These are phyloP conservation scores for Kwoniella sp. DNA, from an alignment of 768 basidiomycete genomes.

Conservation along the genomic window DNA sequence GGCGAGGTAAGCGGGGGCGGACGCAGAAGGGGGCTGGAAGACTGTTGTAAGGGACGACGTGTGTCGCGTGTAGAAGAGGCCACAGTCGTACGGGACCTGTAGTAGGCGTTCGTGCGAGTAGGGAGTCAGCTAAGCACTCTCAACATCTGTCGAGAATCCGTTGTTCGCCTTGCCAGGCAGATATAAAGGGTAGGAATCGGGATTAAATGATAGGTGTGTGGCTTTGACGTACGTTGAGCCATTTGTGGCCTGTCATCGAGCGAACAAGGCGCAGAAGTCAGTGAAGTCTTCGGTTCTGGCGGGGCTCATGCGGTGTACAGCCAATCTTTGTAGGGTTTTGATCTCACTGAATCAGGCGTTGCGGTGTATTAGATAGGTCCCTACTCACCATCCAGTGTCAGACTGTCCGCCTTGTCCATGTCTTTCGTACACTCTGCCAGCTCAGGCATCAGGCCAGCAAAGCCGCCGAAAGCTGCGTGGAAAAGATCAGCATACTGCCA, in stretches of 20 bases:
- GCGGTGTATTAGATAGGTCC: not conserved
- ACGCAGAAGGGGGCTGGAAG: slow-evolving; percentile 55
- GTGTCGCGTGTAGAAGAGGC: slow-evolving; percentile 57
- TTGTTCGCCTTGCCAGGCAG: no score
- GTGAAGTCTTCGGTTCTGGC: no score
- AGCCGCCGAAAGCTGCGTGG: slow-evolving; percentile 60
- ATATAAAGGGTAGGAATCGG: no score
- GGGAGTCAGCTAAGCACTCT: no score
- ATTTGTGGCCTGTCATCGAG: slow-evolving; percentile 53
- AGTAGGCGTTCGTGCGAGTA: not conserved
- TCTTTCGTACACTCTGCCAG: slow-evolving; percentile 47
- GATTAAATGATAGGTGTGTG: not conserved
- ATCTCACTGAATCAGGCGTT: no score
- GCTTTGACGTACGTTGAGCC: slow-evolving; percentile 56
- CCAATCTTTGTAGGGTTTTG: no score
- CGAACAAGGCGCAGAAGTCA: no score
- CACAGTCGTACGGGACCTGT: slow-evolving; percentile 57
- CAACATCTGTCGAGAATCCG: no score
- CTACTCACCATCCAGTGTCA: slow-evolving; percentile 58
- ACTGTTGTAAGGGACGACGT: slow-evolving; percentile 44
- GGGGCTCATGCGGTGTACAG: no score
- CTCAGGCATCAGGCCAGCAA: slow-evolving; percentile 57
- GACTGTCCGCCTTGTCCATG: slow-evolving; percentile 57
- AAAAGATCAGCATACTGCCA: no score
- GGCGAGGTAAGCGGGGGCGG: slow-evolving; percentile 57